phyloP scores from a whole-genome alignment of 2,329 filamentous ascomycete genomes.

The Trichoderma asperellum region DNA sequence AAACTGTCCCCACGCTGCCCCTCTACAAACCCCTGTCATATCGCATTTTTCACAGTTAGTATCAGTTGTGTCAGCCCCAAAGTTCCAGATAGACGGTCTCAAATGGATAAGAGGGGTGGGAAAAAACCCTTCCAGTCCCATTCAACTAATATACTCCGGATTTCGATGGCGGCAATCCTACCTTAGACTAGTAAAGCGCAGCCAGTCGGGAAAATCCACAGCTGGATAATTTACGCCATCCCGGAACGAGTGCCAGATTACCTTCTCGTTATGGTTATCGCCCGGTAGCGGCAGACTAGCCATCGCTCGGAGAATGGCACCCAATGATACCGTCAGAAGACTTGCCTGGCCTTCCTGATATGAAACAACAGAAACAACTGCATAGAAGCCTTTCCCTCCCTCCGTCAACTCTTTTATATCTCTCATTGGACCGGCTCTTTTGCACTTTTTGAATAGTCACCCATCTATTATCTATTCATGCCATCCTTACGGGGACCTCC shows the following conservation, averaged over 20 bases:
- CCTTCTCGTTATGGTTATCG: slow-evolving; percentile 27
- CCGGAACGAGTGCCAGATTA: slow-evolving; percentile 10
- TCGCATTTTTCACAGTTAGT: neutral
- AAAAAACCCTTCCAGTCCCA: neutral
- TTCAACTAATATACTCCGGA: neutral
- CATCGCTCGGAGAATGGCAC: neutral
- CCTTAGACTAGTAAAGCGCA: slow-evolving; percentile 10
- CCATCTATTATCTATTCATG: neutral
- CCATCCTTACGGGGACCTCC: slow-evolving; percentile 4
- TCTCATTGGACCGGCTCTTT: slow-evolving; percentile 18
- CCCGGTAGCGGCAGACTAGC: slow-evolving; percentile 26
- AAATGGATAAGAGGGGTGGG: neutral
- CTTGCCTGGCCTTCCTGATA: slow-evolving; percentile 15
- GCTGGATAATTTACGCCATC: slow-evolving; percentile 15
- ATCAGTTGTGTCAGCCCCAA: neutral
- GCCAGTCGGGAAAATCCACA: neutral
- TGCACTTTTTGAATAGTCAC: neutral
- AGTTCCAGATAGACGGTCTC: neutral
- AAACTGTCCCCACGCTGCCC: neutral
- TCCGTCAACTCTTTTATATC: neutral
- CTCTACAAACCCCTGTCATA: neutral
- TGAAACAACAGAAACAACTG: neutral
- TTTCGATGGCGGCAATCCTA: slow-evolving; percentile 6
- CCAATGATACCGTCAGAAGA: slow-evolving; percentile 1
- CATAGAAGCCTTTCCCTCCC: neutral